Base-by-base conservation (phyloP, 768 basidiomycete genomes). In the Albatrellus ellisii region DNA sequence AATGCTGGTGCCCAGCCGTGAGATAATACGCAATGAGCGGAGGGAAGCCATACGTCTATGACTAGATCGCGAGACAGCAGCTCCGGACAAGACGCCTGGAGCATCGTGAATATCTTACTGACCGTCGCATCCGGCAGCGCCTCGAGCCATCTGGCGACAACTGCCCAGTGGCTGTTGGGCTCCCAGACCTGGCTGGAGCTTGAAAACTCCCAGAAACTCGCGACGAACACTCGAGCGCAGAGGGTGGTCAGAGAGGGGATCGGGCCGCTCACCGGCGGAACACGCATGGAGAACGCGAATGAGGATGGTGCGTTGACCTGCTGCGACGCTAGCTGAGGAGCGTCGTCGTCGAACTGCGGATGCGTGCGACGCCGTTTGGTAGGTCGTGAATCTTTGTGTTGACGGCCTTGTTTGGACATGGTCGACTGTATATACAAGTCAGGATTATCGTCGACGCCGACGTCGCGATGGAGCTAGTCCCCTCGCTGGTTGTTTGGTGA, bases 51-150 rank as follows among this genome's bases (percentile, higher is more conserved):
- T 48, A 79, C 79, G 47, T 74, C 62, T 27, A 63, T 62, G 26
- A 83, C 76, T 12, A 79, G 59, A 14, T 68, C 69, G 44, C 74
- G 68, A 6, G 60, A 65, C 31, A 83, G 61, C 42, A 70, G 57
- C 2, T 62, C 65, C 10, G 79, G 75, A 54, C 68, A 72, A 11
- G 64, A 55, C 4, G 62, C 54, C 41, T 62, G 65, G 35, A 82
- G 56, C 54, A 70, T 66, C 11, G 65, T 54, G 47, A 79, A 76
- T 8, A 81, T 41, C 44, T 57, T 68, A 22, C 72, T 66, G 12
- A 70, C 57, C 4, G 78, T 44, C 7, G 57, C 5, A 31, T 79
- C 75, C 0, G 80, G 80, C 6, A 83, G 53, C 4, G 49, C 48
- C 36, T 64, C 62, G 14, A 83, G 55, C 49, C 63, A 61, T 18